These are phyloP conservation scores for Sideroxylon spinosum DNA, from an alignment of 179 eudicot genomes.

Conservation along the genomic window DNA sequence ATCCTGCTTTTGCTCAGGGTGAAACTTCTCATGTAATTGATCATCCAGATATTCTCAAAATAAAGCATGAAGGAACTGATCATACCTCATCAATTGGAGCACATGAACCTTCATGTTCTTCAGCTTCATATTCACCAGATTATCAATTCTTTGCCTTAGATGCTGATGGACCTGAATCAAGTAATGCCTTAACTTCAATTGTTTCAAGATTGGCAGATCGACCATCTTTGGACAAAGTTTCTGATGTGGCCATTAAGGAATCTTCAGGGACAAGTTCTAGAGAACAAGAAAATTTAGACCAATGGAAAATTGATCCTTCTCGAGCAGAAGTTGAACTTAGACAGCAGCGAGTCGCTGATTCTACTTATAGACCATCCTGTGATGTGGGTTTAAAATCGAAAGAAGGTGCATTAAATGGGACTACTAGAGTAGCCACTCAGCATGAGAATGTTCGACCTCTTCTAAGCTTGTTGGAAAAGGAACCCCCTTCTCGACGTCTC, in stretches of 20 bases:
- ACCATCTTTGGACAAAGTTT: constrained; percentile 44
- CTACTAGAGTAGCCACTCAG: constrained; percentile 43
- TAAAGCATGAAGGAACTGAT: constrained; percentile 41
- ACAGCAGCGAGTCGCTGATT: constrained; percentile 46
- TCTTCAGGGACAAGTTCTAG: constrained; percentile 24
- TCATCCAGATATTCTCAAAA: constrained; percentile 47
- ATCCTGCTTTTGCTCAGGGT: constrained; percentile 41
- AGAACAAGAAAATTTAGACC: constrained; percentile 31
- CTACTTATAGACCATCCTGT: constrained; percentile 46
- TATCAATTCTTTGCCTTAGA: constrained; percentile 33
- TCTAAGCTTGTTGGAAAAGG: constrained; percentile 57
- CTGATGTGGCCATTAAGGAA: constrained; percentile 38
- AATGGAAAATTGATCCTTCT: constrained; percentile 41
- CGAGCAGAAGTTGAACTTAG: constrained; percentile 53
- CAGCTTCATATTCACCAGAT: constrained; percentile 43
- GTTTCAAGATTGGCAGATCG: constrained; percentile 48
- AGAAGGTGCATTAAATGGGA: constrained; percentile 57
- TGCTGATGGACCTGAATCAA: constrained; percentile 55
- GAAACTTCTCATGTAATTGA: constrained; percentile 52
- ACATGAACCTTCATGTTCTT: constrained; percentile 46
- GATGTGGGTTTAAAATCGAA: constrained; percentile 51
- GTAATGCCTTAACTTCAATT: constrained; percentile 44
- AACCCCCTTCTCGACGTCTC: constrained; percentile 52
- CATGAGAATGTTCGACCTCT: constrained; percentile 84
- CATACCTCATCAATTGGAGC: constrained; percentile 43